Evolutionary conservation across 1,284 basidiomycete genomes (phyloP).

Genomic region (Athelia sp.): DNA sequence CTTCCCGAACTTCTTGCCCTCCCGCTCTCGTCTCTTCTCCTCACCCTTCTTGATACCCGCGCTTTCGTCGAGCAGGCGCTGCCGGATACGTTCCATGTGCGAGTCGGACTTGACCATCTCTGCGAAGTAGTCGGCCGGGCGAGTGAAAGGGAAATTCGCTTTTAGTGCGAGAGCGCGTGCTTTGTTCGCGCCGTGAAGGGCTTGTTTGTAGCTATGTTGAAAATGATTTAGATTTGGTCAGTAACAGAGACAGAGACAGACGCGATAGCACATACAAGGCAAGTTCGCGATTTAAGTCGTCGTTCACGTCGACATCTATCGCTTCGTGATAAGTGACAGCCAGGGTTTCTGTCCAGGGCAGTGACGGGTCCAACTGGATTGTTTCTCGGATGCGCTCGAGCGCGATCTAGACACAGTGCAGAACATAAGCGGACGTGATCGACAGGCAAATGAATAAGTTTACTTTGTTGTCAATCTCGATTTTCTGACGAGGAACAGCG

Average conservation of each 20-base stretch:
- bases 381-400: conserved; percentile 77
- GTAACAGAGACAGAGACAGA: conserved; percentile 1
- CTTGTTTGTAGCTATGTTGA: conserved; percentile 84
- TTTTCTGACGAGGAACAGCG: conserved; percentile 72
- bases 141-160: conserved; percentile 80
- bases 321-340: conserved; percentile 68
- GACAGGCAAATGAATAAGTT: conserved; percentile 16
- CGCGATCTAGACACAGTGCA: conserved; percentile 51
- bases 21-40: conserved; percentile 87
- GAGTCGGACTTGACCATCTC: conserved; percentile 99
- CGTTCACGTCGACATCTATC: conserved; percentile 76
- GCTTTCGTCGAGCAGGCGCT: conserved; percentile 85
- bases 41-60: conserved; percentile 90
- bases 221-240: background rate
- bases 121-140: conserved; percentile 95
- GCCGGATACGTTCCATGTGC: conserved; percentile 97
- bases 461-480: conserved; percentile 80
- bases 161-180: conserved; percentile 74
- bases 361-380: conserved; percentile 70
- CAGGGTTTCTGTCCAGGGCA: conserved; percentile 87
- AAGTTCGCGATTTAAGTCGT: conserved; percentile 91
- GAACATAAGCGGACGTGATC: background rate
- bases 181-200: conserved; percentile 74
- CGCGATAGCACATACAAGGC: conserved; percentile 71
- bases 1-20: conserved; percentile 98